A percentile compares a stretch with the other conserved stretches of the same genome.
phyloP scores from a whole-genome alignment of 768 basidiomycete species.

The Hebeloma cylindrosporum region DNA sequence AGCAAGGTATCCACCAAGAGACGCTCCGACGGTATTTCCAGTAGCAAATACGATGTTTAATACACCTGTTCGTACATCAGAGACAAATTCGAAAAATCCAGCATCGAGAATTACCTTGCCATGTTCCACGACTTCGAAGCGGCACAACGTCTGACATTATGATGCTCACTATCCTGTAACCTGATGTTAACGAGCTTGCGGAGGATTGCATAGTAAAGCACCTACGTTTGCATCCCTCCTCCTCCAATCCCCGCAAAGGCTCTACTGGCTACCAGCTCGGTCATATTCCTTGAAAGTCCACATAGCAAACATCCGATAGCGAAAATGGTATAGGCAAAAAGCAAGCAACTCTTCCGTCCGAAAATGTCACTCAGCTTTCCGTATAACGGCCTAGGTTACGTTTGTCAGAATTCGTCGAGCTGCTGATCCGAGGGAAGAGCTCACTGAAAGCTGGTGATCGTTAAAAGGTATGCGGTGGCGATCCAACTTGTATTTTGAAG shows the following conservation, averaged over 20 bases:
- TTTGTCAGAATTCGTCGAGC: neutral
- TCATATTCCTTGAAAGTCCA: slow-evolving; percentile 54
- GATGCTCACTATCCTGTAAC: slow-evolving; percentile 56
- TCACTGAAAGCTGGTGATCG: slow-evolving; percentile 60
- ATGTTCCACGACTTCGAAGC: slow-evolving; percentile 62
- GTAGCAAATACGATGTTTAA: slow-evolving; percentile 59
- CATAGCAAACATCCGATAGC: slow-evolving; percentile 54
- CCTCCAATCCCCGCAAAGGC: slow-evolving; percentile 61
- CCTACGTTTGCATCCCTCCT: slow-evolving; percentile 63
- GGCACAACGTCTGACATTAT: slow-evolving; percentile 68
- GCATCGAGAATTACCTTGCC: slow-evolving; percentile 58
- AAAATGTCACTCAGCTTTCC: slow-evolving; percentile 69
- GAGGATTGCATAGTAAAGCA: slow-evolving; percentile 7
- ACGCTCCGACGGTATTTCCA: slow-evolving; percentile 60
- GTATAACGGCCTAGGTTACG: slow-evolving; percentile 49
- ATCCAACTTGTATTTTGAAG: slow-evolving; percentile 70
- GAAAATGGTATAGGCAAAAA: slow-evolving; percentile 56
- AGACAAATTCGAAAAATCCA: no score
- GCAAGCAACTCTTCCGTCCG: slow-evolving; percentile 56
- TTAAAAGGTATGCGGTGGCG: slow-evolving; percentile 61
- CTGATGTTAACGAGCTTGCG: neutral
- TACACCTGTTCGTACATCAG: no score
- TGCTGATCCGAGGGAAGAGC: slow-evolving; percentile 3
- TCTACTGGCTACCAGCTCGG: slow-evolving; percentile 50
- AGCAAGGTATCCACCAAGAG: slow-evolving; percentile 60